Evolutionary conservation across 2,329 filamentous ascomycete species (phyloP).

Genomic region (Dactylella cylindrospora): DNA sequence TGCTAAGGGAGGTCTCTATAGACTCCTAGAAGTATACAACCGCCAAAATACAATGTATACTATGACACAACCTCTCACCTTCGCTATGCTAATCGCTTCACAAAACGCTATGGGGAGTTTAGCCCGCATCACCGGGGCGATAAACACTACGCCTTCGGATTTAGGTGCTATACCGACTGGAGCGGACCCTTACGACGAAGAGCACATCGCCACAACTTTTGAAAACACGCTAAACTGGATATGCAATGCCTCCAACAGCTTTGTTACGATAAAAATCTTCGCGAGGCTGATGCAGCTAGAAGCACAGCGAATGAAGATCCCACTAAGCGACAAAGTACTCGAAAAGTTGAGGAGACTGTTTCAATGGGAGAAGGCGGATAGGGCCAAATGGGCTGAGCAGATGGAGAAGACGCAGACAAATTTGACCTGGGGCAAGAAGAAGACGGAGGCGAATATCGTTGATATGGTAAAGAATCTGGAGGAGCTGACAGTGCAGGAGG

Average conservation of each 20-base stretch:
- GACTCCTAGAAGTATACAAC: slow-evolving; percentile 12
- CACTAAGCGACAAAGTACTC: slow-evolving; percentile 1
- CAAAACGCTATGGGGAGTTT: slow-evolving; percentile 33
- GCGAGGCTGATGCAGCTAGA: slow-evolving; percentile 36
- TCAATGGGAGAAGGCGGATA: slow-evolving; percentile 32
- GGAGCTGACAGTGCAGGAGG: slow-evolving; percentile 12
- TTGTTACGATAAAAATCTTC: slow-evolving; percentile 30
- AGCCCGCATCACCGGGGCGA: slow-evolving; percentile 5
- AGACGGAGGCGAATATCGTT: slow-evolving; percentile 36
- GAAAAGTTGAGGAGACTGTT: slow-evolving; percentile 17
- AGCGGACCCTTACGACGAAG: slow-evolving; percentile 33
- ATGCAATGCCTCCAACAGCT: slow-evolving; percentile 25
- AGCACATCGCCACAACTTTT: slow-evolving; percentile 20
- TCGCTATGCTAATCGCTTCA: slow-evolving; percentile 21
- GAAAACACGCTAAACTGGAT: slow-evolving; percentile 36
- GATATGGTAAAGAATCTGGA: slow-evolving; percentile 35
- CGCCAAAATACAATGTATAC: slow-evolving; percentile 29
- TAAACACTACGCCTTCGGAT: slow-evolving; percentile 14
- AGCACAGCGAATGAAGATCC: slow-evolving; percentile 18
- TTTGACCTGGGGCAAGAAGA: slow-evolving; percentile 30
- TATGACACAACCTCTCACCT: slow-evolving; percentile 29
- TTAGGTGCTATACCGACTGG: slow-evolving; percentile 2
- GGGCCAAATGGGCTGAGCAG: slow-evolving; percentile 34
- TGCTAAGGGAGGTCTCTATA: slow-evolving; percentile 21
- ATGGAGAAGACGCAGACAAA: slow-evolving; percentile 29